phyloP scores from a whole-genome alignment of 768 basidiomycete genomes.

The Russula virescens region DNA sequence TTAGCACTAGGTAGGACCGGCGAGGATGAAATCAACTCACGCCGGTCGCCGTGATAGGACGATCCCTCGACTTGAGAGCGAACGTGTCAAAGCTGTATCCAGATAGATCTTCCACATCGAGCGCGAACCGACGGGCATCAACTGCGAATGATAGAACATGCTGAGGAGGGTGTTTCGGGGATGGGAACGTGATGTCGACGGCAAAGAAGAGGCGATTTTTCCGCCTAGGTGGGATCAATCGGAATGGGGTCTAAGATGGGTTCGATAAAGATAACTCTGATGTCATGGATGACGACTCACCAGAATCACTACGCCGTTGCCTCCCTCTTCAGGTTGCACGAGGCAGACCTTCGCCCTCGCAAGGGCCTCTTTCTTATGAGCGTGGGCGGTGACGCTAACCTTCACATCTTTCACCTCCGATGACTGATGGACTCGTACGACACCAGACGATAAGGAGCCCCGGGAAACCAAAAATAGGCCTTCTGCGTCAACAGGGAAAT shows the following conservation, averaged over 20 bases:
- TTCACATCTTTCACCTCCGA: conserved; percentile 3
- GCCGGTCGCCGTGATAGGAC: not conserved
- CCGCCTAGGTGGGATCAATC: not conserved
- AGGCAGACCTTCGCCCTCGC: conserved; percentile 1
- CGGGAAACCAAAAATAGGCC: not conserved
- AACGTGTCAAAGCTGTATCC: not conserved
- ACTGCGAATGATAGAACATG: not conserved
- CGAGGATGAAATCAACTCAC: not conserved
- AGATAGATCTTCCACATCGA: conserved; percentile 1
- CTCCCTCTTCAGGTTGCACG: not conserved
- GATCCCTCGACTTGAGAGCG: conserved; percentile 6
- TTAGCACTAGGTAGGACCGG: not conserved
- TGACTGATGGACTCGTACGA: conserved; percentile 4
- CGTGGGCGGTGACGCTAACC: conserved; percentile 1
- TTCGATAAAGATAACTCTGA: not conserved
- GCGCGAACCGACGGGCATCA: not conserved
- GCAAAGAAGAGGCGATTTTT: conserved; percentile 1
- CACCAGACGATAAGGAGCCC: conserved; percentile 11
- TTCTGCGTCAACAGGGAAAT: conserved; percentile 5
- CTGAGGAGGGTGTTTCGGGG: not conserved
- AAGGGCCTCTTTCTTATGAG: not conserved
- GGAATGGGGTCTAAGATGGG: conserved; percentile 3
- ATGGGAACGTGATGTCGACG: conserved; percentile 8
- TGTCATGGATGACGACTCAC: not conserved
- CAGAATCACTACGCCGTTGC: conserved; percentile 3